Percentiles rank a stretch among this genome's conserved stretches.
Evolutionary conservation across 2,329 filamentous ascomycete species (phyloP).

Genomic region (Piedraia hortae): DNA sequence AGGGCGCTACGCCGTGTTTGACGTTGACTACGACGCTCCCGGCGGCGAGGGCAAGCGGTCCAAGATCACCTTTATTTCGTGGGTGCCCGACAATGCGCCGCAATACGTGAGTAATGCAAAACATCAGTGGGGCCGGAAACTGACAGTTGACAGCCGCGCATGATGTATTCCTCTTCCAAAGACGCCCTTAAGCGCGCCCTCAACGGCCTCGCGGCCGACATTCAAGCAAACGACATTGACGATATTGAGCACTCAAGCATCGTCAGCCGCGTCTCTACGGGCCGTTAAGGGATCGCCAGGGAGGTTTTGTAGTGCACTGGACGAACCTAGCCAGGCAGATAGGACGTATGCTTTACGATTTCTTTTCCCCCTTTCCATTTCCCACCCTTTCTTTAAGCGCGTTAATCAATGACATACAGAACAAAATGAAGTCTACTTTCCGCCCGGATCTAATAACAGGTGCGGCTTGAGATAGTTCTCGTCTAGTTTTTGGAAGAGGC

Average conservation of each 20-base stretch:
- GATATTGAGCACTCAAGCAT: constrained; percentile 56
- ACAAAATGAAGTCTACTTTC: too few species aligned
- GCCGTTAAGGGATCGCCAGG: constrained; percentile 21
- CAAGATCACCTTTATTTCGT: constrained; percentile 56
- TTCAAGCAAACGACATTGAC: constrained; percentile 62
- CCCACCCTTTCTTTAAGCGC: too few species aligned
- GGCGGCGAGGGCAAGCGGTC: constrained; percentile 45
- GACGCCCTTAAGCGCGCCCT: constrained; percentile 58
- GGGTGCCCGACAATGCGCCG: constrained; percentile 56
- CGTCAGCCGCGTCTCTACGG: constrained; percentile 25
- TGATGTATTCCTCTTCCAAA: constrained; percentile 77
- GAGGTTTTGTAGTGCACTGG: too few species aligned
- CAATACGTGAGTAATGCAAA: constrained; percentile 34
- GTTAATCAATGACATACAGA: too few species aligned
- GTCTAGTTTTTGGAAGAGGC: constrained; percentile 73
- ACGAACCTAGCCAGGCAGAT: too few species aligned
- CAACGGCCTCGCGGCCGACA: constrained; percentile 44
- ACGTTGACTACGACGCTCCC: constrained; percentile 50
- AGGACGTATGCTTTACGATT: too few species aligned
- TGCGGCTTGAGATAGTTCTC: constrained; percentile 91
- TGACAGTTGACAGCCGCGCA: constrained; percentile 40
- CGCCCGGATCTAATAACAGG: constrained; percentile 45
- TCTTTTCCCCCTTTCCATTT: too few species aligned
- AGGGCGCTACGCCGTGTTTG: constrained; percentile 61
- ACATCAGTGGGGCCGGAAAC: too few species aligned